Percentiles rank a stretch among this genome's conserved stretches.
These are phyloP conservation scores for Garcileccinum viscosum DNA, from an alignment of 1,284 basidiomycete species.

Conservation along the genomic window DNA sequence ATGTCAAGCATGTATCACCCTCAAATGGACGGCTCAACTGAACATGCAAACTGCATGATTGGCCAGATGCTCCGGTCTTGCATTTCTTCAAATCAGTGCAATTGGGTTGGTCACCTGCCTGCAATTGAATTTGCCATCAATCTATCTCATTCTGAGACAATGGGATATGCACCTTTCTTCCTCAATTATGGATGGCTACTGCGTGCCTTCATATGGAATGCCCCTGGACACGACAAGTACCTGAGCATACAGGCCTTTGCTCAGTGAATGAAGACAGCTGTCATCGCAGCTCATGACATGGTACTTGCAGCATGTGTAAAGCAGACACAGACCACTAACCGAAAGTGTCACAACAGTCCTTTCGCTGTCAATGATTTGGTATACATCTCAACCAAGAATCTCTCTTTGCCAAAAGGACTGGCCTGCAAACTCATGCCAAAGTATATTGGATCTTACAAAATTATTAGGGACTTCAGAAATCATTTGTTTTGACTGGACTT, in stretches of 20 bases:
- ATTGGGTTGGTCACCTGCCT: too few species aligned
- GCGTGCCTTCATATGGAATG: constrained; percentile 36
- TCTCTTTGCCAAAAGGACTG: constrained; percentile 36
- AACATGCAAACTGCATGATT: too few species aligned
- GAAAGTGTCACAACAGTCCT: constrained; percentile 18
- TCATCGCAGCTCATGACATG: constrained; percentile 36
- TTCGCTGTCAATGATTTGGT: constrained; percentile 36
- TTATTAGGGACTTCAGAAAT: constrained; percentile 34
- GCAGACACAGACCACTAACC: constrained; percentile 37
- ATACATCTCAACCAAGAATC: constrained; percentile 45
- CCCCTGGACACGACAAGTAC: constrained; percentile 7
- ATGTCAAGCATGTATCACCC: too few species aligned
- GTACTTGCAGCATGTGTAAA: constrained; percentile 38
- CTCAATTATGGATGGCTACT: constrained; percentile 43
- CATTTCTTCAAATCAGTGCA: too few species aligned
- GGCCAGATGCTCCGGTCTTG: too few species aligned
- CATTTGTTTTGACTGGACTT: constrained; percentile 38
- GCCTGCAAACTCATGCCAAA: constrained; percentile 43
- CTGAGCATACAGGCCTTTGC: constrained; percentile 35
- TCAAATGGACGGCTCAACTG: too few species aligned
- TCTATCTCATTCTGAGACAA: too few species aligned
- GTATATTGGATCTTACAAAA: constrained; percentile 41
- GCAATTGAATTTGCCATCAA: too few species aligned
- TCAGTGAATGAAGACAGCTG: constrained; percentile 28
- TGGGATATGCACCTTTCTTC: too few species aligned